phyloP scores from a whole-genome alignment of 805 yeast species.

The Zygoascus ofunaensis region DNA sequence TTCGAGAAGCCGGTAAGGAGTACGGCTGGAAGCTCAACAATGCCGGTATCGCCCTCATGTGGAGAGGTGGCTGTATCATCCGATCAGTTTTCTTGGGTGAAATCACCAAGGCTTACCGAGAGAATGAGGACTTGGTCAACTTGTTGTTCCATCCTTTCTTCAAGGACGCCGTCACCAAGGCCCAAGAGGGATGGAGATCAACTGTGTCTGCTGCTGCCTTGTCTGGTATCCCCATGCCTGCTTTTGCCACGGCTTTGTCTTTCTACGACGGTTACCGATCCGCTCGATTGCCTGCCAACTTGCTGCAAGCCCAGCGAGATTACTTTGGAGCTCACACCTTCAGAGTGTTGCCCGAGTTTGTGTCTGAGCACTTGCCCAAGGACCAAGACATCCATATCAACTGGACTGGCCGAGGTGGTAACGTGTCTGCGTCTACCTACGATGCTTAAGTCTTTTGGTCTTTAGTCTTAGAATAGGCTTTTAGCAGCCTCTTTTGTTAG shows the following conservation, averaged over 20 bases:
- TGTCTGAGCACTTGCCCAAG: slow-evolving; percentile 64
- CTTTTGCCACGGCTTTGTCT: slow-evolving; percentile 91
- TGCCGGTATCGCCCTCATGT: slow-evolving; percentile 98
- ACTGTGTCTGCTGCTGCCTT: slow-evolving; percentile 68
- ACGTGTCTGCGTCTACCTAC: slow-evolving; percentile 90
- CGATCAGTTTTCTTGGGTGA: slow-evolving; percentile 97
- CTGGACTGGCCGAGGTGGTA: slow-evolving; percentile 99
- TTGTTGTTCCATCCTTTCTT: slow-evolving; percentile 93
- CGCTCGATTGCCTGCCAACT: slow-evolving; percentile 90
- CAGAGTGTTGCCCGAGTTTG: slow-evolving; percentile 83
- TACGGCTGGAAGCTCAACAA: slow-evolving; percentile 95
- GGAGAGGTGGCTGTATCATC: slow-evolving; percentile 99
- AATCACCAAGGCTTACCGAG: slow-evolving; percentile 92
- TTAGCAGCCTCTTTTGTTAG: background rate
- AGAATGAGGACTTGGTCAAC: slow-evolving; percentile 89
- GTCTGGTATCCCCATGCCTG: slow-evolving; percentile 95
- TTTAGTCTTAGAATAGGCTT: background rate
- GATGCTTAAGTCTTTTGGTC: slow-evolving; percentile 65
- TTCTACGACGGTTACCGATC: slow-evolving; percentile 99
- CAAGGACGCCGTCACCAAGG: slow-evolving; percentile 81
- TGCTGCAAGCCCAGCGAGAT: slow-evolving; percentile 98
- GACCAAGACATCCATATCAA: slow-evolving; percentile 85
- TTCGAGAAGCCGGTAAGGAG: slow-evolving; percentile 95
- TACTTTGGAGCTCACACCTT: slow-evolving; percentile 99
- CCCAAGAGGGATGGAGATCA: slow-evolving; percentile 94